phyloP scores from a whole-genome alignment of 805 yeast genomes.

The Suhomyces canberraensis region DNA sequence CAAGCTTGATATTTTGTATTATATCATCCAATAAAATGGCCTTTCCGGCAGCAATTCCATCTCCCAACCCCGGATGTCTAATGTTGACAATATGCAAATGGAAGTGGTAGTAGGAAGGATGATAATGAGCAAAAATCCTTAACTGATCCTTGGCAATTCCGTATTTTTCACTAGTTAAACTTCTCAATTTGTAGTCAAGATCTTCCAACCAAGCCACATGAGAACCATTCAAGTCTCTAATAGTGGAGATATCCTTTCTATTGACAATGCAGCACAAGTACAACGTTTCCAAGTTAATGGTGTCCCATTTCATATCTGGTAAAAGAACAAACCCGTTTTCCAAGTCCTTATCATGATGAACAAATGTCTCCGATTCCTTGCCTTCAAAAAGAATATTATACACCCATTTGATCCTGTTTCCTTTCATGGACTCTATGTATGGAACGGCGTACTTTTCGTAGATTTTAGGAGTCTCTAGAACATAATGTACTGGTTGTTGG shows the following conservation, averaged over 20 bases:
- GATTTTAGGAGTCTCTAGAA: constrained; percentile 78
- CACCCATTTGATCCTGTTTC: constrained; percentile 86
- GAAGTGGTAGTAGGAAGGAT: constrained; percentile 94
- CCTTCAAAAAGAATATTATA: constrained; percentile 76
- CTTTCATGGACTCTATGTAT: constrained; percentile 71
- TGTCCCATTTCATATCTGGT: constrained; percentile 98
- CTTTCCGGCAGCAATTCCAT: constrained; percentile 70
- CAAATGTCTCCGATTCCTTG: constrained; percentile 80
- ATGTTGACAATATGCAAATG: constrained; percentile 87
- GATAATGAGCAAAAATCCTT: constrained; percentile 84
- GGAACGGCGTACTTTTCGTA: constrained; percentile 65
- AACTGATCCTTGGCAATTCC: constrained; percentile 54
- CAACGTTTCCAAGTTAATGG: constrained; percentile 60
- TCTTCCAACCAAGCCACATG: constrained; percentile 59
- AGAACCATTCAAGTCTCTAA: constrained; percentile 64
- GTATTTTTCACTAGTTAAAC: constrained; percentile 38
- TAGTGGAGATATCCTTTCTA: constrained; percentile 62
- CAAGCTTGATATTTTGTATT: constrained; percentile 61
- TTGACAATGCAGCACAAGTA: constrained; percentile 77
- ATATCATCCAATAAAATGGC: constrained; percentile 80
- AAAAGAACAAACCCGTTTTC: constrained; percentile 64
- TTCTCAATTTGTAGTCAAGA: constrained; percentile 44
- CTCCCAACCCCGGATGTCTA: constrained; percentile 63
- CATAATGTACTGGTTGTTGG: constrained; percentile 55
- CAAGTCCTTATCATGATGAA: constrained; percentile 58